phyloP scores from a whole-genome alignment of 257 asterid genomes.

The Plantago ovata region DNA sequence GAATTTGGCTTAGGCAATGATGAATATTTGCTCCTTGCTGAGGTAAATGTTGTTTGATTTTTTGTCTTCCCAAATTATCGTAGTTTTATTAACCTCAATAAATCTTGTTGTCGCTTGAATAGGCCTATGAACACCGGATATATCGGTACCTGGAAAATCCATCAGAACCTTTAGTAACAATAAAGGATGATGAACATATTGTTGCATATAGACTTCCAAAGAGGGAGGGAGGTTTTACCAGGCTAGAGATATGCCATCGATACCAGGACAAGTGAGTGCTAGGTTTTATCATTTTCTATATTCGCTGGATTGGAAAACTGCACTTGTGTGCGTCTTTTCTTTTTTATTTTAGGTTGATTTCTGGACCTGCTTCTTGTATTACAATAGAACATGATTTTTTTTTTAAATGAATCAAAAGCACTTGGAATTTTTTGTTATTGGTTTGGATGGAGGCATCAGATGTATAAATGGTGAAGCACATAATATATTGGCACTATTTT shows the following conservation, averaged over 20 bases:
- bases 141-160: constrained; percentile 77
- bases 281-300: not conserved
- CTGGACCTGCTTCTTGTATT: too few species aligned
- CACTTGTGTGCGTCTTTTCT: too few species aligned
- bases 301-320: not conserved
- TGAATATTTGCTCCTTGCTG: constrained; percentile 86
- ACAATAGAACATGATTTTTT: too few species aligned
- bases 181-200: constrained; percentile 86
- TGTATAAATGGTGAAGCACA: too few species aligned
- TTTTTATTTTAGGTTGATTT: too few species aligned
- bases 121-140: constrained; percentile 85
- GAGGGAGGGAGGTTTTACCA: constrained; percentile 45
- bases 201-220: constrained; percentile 90
- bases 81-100: not conserved
- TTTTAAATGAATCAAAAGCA: too few species aligned
- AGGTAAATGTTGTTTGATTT: constrained; percentile 41
- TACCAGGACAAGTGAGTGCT: constrained; percentile 60
- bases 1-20: constrained; percentile 67
- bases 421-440: too few species aligned
- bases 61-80: not conserved
- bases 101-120: constrained; percentile 17
- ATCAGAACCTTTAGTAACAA: constrained; percentile 54
- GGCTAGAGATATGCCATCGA: constrained; percentile 80
- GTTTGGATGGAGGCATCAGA: too few species aligned
- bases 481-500: too few species aligned